These are phyloP conservation scores for Aspergillus aculeatinus DNA, from an alignment of 2,329 filamentous ascomycete species.

Conservation along the genomic window DNA sequence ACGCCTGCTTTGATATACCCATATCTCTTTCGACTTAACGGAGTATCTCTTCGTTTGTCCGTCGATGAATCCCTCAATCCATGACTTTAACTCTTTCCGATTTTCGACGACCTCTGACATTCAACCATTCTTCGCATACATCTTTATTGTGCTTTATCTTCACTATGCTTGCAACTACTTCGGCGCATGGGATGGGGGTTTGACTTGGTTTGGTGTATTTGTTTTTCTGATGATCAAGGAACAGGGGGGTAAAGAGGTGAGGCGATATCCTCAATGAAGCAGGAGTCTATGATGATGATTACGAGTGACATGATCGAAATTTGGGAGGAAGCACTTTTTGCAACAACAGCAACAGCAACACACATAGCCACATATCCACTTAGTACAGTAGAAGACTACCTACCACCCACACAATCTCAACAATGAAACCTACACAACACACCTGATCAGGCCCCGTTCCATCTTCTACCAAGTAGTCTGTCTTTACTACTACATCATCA, in stretches of 20 bases:
- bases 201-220: neutral
- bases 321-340: neutral
- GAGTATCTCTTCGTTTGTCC: neutral
- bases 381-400: neutral
- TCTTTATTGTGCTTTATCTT: neutral
- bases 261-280: neutral
- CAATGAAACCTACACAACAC: no score
- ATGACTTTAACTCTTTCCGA: neutral
- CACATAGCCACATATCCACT: neutral
- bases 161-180: neutral
- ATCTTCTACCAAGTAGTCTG: no score
- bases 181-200: slow-evolving; percentile 1
- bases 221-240: neutral
- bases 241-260: neutral
- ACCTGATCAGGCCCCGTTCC: no score
- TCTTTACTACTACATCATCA: no score
- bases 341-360: no score
- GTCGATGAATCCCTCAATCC: neutral
- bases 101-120: neutral
- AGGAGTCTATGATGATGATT: slow-evolving; percentile 5
- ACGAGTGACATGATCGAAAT: slow-evolving; percentile 1
- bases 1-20: neutral
- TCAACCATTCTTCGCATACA: neutral
- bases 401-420: neutral
- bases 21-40: neutral